Evolutionary conservation across 2,329 filamentous ascomycete genomes (phyloP).

Genomic region (Penicillium sp.): DNA sequence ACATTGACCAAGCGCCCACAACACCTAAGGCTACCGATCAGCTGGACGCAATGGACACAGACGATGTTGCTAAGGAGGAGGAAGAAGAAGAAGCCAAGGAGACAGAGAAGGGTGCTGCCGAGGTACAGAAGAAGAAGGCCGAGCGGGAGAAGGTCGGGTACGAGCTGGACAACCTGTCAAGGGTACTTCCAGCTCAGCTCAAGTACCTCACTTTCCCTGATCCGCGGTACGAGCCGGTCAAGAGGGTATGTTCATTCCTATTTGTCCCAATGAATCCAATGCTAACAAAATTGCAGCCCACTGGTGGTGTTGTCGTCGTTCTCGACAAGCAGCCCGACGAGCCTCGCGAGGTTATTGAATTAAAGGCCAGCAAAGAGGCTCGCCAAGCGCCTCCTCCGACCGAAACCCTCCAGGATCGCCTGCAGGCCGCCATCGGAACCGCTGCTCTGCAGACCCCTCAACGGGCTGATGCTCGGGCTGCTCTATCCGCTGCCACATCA

Average conservation of each 20-base stretch:
- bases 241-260: slow-evolving; percentile 63
- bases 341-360: slow-evolving; percentile 77
- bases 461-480: slow-evolving; percentile 28
- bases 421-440: slow-evolving; percentile 41
- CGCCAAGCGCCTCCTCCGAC: slow-evolving; percentile 44
- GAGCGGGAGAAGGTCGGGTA: slow-evolving; percentile 98
- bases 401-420: slow-evolving; percentile 46
- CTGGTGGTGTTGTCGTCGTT: slow-evolving; percentile 89
- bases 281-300: slow-evolving; percentile 65
- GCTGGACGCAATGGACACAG: slow-evolving; percentile 82
- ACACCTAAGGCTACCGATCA: slow-evolving; percentile 65
- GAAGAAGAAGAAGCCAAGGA: slow-evolving; percentile 58
- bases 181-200: slow-evolving; percentile 86
- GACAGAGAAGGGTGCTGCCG: slow-evolving; percentile 60
- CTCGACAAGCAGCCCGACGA: slow-evolving; percentile 78
- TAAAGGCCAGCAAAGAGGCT: slow-evolving; percentile 78
- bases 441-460: slow-evolving; percentile 36
- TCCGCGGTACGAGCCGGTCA: slow-evolving; percentile 88
- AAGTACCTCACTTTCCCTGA: slow-evolving; percentile 94
- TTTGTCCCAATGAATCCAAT: slow-evolving; percentile 11
- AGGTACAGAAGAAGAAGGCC: slow-evolving; percentile 77
- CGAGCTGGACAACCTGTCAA: slow-evolving; percentile 94
- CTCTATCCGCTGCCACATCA: slow-evolving; percentile 25
- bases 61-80: slow-evolving; percentile 61
- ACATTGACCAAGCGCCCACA: slow-evolving; percentile 76